Base-by-base conservation (phyloP, 768 basidiomycete genomes). In the Suillus subaureus region DNA sequence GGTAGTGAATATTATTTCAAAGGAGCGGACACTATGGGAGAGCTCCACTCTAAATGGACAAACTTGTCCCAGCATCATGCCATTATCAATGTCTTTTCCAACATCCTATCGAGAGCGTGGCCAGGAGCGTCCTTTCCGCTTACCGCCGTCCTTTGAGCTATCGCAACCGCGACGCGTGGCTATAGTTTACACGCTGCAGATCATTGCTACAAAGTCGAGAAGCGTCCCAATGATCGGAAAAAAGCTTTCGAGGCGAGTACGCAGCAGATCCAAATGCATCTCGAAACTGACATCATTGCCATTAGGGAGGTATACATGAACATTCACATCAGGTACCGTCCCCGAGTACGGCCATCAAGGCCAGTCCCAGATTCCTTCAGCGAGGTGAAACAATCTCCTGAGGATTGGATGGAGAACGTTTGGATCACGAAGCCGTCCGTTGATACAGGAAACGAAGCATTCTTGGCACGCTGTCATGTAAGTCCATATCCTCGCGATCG, bases 361-460 rank as follows among this genome's bases (percentile, higher is more conserved):
- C 77, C 74, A 4, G 61, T 70, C 0, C 75, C 77, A 2, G 60
- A 61, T 6, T 67, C 68, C 49, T 73, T 74, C 35, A 68, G 72
- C 51, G 69, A 64, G 56, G 23, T 78, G 47, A 77, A 77, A 64
- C 43, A 66, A 13, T 68, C 54, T 40, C 76, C 77, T 18, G 77
- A 77, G 23, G 77, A 78, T 61, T 77, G 76, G 76, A 73, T 70
- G 55, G 74, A 77, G 61, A 72, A 78, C 16, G 71, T 73, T 56
- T 77, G 76, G 76, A 68, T 70, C 12, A 72, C 77, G 66, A 66
- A 67, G 6, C 21, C 68, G 33, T 57, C 67, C 2, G 56, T 23
- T 15, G 63, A 66, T 31, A 28, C n/a, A 31, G 64, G n/a, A 35
- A 61, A 60, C 16, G 64, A 64, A 0, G 63, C 68, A 23, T 69